Evolutionary conservation across 805 yeast species (phyloP).

Genomic region (Pichia cabralensis): DNA sequence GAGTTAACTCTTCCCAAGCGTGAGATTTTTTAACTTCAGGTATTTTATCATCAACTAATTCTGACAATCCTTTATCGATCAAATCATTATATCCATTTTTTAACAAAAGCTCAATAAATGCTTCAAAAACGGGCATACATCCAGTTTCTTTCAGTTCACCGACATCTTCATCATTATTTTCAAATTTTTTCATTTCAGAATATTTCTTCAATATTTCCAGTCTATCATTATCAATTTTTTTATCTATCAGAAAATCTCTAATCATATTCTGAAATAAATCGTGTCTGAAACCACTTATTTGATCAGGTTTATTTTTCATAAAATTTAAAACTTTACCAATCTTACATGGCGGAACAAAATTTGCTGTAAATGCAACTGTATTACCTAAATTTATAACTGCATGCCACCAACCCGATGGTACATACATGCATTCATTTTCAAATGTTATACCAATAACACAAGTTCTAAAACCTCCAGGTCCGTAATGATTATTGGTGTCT

Average conservation of each 20-base stretch:
- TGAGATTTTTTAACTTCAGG: conserved; percentile 32
- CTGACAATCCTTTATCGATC: conserved; percentile 27
- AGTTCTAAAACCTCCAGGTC: conserved; percentile 18
- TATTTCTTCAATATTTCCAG: conserved; percentile 7
- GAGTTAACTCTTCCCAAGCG: conserved; percentile 38
- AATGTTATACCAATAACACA: conserved; percentile 65
- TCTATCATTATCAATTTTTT: conserved; percentile 10
- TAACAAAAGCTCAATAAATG: conserved; percentile 43
- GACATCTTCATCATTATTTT: conserved; percentile 45
- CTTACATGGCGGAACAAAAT: conserved; percentile 66
- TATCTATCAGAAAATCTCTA: conserved; percentile 19
- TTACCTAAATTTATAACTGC: conserved; percentile 77
- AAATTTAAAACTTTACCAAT: conserved; percentile 56
- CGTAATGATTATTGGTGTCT: conserved; percentile 12
- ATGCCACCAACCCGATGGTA: conserved; percentile 98
- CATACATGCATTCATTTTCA: conserved; percentile 79
- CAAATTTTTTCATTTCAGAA: conserved; percentile 8
- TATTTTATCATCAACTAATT: conserved; percentile 24
- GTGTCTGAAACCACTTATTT: conserved; percentile 72
- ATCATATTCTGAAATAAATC: conserved; percentile 35
- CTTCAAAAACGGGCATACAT: conserved; percentile 49
- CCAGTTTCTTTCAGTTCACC: conserved; percentile 36
- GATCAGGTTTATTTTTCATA: conserved; percentile 54
- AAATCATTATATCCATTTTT: conserved; percentile 28
- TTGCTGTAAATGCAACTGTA: conserved; percentile 80